These are phyloP conservation scores for Quillaja saponaria DNA, from an alignment of 306 rosid genomes.

Conservation along the genomic window DNA sequence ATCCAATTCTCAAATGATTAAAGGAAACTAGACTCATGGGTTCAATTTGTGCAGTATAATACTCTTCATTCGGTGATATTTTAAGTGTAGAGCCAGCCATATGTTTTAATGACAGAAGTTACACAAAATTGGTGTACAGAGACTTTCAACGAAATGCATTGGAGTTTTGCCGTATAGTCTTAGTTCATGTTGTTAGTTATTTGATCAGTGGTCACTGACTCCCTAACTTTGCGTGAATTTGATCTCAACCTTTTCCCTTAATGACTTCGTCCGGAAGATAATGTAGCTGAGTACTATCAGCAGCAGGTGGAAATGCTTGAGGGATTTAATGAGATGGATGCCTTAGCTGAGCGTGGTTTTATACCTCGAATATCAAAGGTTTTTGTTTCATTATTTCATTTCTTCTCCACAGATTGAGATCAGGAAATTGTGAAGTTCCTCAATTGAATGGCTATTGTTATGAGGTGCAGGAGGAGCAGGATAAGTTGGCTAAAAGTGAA, in stretches of 20 bases:
- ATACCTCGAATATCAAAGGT: slow-evolving; percentile 96
- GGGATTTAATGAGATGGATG: slow-evolving; percentile 98
- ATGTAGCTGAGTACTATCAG: slow-evolving; percentile 92
- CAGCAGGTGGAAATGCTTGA: slow-evolving; percentile 94
- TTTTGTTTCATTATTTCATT: slow-evolving; percentile 19
- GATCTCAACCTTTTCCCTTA: too few relatives aligned
- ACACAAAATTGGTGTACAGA: not conserved
- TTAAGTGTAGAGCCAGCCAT: not conserved
- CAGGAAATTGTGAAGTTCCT: slow-evolving; percentile 15
- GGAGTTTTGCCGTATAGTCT: slow-evolving; percentile 6
- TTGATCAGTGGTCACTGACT: slow-evolving; percentile 11
- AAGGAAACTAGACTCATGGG: slow-evolving; percentile 15
- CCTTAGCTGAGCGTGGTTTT: slow-evolving; percentile 76
- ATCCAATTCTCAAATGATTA: too few relatives aligned
- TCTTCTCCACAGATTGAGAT: slow-evolving; percentile 8
- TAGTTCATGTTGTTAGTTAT: not conserved
- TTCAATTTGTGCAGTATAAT: not conserved
- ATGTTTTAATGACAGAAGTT: slow-evolving; percentile 19
- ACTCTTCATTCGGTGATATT: not conserved
- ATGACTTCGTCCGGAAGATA: slow-evolving; percentile 60
- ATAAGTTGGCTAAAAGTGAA: slow-evolving; percentile 78
- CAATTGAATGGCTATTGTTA: slow-evolving; percentile 28
- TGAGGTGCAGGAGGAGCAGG: slow-evolving; percentile 78
- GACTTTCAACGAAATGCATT: slow-evolving; percentile 9
- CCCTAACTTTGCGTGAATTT: too few relatives aligned